These are phyloP conservation scores for Fagopyrum esculentum DNA, from an alignment of 148 eudicot genomes.

Conservation along the genomic window DNA sequence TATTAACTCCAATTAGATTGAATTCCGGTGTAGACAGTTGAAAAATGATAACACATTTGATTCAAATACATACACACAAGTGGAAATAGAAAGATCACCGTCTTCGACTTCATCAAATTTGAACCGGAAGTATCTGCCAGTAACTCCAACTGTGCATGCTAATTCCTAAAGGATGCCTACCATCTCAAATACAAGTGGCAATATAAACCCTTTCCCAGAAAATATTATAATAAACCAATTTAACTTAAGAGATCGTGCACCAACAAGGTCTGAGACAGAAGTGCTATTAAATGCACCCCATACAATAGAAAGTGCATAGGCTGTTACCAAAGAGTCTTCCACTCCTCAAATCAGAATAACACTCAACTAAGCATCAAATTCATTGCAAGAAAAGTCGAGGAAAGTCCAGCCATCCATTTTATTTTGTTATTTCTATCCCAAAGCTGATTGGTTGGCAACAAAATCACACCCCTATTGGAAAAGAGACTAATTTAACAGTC, in stretches of 20 bases:
- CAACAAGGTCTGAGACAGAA: background rate
- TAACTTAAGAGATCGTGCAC: background rate
- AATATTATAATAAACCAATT: background rate
- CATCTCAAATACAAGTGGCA: background rate
- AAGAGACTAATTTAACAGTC: background rate
- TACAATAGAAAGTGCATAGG: background rate
- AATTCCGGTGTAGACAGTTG: background rate
- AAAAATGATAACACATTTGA: background rate
- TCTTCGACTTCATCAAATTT: background rate
- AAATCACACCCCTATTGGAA: background rate
- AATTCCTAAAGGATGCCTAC: background rate
- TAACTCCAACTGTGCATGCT: background rate
- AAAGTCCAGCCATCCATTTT: background rate
- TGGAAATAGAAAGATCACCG: background rate
- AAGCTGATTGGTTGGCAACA: background rate
- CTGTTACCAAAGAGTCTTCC: background rate
- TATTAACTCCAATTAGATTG: background rate
- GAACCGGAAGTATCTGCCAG: background rate
- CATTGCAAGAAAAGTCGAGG: background rate
- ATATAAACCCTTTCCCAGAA: too few species aligned
- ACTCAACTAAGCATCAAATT: background rate
- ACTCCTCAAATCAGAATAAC: background rate
- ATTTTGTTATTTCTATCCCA: background rate
- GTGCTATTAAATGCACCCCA: background rate
- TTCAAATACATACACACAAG: background rate